Base-by-base conservation (phyloP, 805 yeast species). In the Zygotorulaspora danielsina region DNA sequence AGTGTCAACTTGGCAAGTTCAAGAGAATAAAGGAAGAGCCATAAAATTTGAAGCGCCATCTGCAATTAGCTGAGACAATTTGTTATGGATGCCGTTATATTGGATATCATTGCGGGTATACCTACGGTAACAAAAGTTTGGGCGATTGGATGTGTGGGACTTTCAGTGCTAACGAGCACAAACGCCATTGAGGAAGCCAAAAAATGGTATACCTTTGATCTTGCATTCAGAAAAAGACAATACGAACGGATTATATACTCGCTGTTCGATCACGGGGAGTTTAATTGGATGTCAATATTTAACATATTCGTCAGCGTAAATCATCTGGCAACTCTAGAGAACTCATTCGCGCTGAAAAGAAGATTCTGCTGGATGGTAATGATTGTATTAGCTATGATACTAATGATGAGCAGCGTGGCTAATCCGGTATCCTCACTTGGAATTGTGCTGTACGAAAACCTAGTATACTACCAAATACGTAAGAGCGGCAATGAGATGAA, bases 71-170 rank as follows among this genome's bases (percentile, higher is more conserved):
- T 5, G 31, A 15, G 8, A 27, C 12, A 15, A 27, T 12, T n/a
- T n/a, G 31, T n/a, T 27, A 59, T 59, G 64, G 66, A 61, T 38
- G 58, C 51, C 6, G 37, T 58, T 11, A 13, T 58, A 19, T 31
- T 57, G 13, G 54, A 60, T 41, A 24, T 59, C 17, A 36, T 58
- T 7, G 60, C 50, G 9, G 61, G 54, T 32, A 42, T 57, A 3
- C 76, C 76, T 0, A 61, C 65, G 2, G 68, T 71, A 9, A 71
- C 76, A 1, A 59, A 69, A 42, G 30, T 53, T 1, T 67, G 68
- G 61, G 46, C 62, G 2, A 18, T 61, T 1, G 69, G 70, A 1
- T 55, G 67, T n/a, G 48, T 66, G 4, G 60, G 54, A 4, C 47
- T 66, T 11, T 60, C 71, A 2, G 39, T 63, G 5, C 48, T 67